Conservation (phyloP, 2,329 filamentous ascomycete species). For the Ophiostoma montium region DNA sequence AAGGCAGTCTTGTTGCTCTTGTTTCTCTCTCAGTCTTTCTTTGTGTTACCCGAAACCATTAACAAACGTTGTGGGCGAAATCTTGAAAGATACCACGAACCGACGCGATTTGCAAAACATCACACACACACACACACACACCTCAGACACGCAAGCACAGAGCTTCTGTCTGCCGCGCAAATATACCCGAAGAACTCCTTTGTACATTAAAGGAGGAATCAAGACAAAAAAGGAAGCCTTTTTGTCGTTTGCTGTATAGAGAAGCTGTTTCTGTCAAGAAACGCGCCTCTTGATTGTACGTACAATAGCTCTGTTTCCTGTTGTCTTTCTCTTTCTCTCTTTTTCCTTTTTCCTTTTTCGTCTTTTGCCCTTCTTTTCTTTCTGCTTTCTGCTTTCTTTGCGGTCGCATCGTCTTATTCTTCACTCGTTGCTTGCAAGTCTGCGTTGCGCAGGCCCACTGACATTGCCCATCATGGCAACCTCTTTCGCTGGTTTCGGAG, state of each 20-base stretch:
- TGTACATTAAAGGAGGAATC: background rate
- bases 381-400: slow-evolving; percentile 13
- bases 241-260: slow-evolving; percentile 11
- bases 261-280: slow-evolving; percentile 13
- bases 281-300: slow-evolving; percentile 35
- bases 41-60: background rate
- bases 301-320: slow-evolving; percentile 20
- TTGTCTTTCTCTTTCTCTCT: background rate
- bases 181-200: background rate
- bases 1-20: background rate
- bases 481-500: background rate
- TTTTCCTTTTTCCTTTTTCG: slow-evolving; percentile 13
- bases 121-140: background rate
- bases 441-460: background rate
- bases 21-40: background rate
- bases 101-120: slow-evolving; percentile 1
- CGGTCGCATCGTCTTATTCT: slow-evolving; percentile 9
- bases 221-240: slow-evolving; percentile 5
- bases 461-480: slow-evolving; percentile 8
- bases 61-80: background rate
- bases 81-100: slow-evolving; percentile 2
- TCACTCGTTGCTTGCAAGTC: too few species aligned
- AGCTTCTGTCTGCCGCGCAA: slow-evolving; percentile 41
- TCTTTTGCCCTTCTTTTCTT: slow-evolving; percentile 11
- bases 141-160: slow-evolving; percentile 36